These are phyloP conservation scores for Pinus albicaulis DNA, from an alignment of 75 land plant genomes.

Conservation along the genomic window DNA sequence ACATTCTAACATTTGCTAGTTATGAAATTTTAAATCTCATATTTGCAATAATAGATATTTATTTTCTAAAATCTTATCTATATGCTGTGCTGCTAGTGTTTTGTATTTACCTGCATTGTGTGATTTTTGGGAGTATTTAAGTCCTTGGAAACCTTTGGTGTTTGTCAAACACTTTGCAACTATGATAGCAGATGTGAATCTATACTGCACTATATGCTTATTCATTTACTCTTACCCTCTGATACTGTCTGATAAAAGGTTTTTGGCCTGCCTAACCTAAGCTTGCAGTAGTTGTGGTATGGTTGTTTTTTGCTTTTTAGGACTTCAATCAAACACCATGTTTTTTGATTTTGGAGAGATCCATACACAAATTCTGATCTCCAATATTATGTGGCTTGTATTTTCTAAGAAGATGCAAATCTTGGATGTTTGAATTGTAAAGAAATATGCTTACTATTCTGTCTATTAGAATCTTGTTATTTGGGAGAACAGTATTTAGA, in stretches of 20 bases:
- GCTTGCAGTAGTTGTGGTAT: neutral
- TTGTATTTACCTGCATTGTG: neutral
- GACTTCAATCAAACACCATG: neutral
- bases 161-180: neutral
- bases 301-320: neutral
- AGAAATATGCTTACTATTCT: neutral
- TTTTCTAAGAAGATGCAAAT: neutral
- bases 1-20: no score
- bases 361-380: neutral
- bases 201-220: neutral
- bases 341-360: neutral
- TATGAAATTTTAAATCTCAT: no score
- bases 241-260: neutral
- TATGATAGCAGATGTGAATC: neutral
- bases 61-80: neutral
- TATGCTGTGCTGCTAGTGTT: neutral
- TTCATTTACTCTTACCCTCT: neutral
- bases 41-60: no score
- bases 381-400: neutral
- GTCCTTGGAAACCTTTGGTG: neutral
- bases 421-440: neutral
- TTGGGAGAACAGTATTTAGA: neutral
- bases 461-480: neutral
- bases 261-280: neutral
- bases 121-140: neutral